A percentile compares a stretch with the other conserved stretches of the same genome.
Evolutionary conservation across 1,284 basidiomycete genomes (phyloP).

Genomic region (Macrocystidia cucumis): DNA sequence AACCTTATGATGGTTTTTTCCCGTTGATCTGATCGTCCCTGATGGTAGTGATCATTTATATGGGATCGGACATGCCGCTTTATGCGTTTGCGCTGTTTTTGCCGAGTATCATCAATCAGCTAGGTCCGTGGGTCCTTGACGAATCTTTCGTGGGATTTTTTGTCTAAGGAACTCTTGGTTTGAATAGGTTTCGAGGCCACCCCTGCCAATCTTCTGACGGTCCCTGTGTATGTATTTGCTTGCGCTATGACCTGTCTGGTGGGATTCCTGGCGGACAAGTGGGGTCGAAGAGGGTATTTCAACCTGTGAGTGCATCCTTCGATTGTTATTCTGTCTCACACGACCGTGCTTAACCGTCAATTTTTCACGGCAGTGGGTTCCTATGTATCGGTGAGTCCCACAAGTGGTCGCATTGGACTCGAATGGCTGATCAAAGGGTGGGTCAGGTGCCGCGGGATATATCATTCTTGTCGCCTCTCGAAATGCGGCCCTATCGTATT

Average conservation of each 20-base stretch:
- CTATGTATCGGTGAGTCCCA: constrained; percentile 27
- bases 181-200: constrained; percentile 56
- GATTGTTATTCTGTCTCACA: neutral
- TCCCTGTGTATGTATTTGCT: constrained; percentile 62
- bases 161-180: too few species aligned
- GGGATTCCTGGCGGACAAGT: constrained; percentile 54
- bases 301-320: constrained; percentile 41
- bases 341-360: neutral
- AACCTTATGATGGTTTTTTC: neutral
- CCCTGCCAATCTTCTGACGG: constrained; percentile 65
- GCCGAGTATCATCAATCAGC: constrained; percentile 64
- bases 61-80: constrained; percentile 52
- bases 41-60: constrained; percentile 47
- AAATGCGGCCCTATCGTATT: constrained; percentile 58
- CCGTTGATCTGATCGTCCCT: too few species aligned
- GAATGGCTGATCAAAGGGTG: neutral
- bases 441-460: constrained; percentile 46
- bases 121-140: constrained; percentile 16
- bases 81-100: constrained; percentile 72
- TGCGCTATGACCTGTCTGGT: constrained; percentile 58
- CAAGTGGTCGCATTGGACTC: neutral
- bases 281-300: constrained; percentile 50
- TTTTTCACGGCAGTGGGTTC: constrained; percentile 22
- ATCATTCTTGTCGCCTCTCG: constrained; percentile 59
- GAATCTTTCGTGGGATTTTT: too few species aligned